These are phyloP conservation scores for Endogone sp. DNA, from an alignment of 192 early-diverging fungal genomes.

Conservation along the genomic window DNA sequence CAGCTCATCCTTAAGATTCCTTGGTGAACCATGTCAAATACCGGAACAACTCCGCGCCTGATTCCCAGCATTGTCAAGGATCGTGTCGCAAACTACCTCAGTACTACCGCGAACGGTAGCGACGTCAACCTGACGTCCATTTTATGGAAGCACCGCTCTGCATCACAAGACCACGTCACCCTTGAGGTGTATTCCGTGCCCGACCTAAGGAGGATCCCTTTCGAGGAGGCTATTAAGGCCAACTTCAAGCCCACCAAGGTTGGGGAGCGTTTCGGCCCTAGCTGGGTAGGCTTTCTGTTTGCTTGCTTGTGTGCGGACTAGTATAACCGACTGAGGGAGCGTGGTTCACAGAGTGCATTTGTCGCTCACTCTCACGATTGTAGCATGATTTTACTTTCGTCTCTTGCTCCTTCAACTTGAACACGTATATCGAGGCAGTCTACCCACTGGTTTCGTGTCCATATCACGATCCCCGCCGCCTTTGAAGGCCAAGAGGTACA, in stretches of 20 bases:
- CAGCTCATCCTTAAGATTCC: too few relatives aligned
- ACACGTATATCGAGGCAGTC: slow-evolving; percentile 37
- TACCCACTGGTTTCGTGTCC: slow-evolving; percentile 73
- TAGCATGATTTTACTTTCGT: not conserved
- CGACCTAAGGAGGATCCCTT: slow-evolving; percentile 63
- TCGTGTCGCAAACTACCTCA: slow-evolving; percentile 71
- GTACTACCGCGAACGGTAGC: slow-evolving; percentile 59
- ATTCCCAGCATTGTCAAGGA: slow-evolving; percentile 68
- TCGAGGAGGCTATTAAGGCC: slow-evolving; percentile 70
- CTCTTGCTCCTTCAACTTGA: not conserved
- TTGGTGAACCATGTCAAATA: not conserved
- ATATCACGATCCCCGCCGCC: slow-evolving; percentile 63
- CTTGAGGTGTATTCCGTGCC: slow-evolving; percentile 66
- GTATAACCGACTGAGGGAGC: not conserved
- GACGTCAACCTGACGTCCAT: slow-evolving; percentile 56
- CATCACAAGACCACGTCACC: slow-evolving; percentile 44
- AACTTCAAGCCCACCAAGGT: slow-evolving; percentile 61
- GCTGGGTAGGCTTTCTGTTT: slow-evolving; percentile 53
- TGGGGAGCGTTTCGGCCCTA: slow-evolving; percentile 82
- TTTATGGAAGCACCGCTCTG: slow-evolving; percentile 40
- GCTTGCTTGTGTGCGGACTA: slow-evolving; percentile 2
- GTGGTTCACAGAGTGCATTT: not conserved
- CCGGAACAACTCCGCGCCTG: slow-evolving; percentile 28
- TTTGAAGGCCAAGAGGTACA: slow-evolving; percentile 77
- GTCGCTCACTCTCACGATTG: too few relatives aligned